Conservation (phyloP, 345 rosid genomes). For the Pelargonium nanum region DNA sequence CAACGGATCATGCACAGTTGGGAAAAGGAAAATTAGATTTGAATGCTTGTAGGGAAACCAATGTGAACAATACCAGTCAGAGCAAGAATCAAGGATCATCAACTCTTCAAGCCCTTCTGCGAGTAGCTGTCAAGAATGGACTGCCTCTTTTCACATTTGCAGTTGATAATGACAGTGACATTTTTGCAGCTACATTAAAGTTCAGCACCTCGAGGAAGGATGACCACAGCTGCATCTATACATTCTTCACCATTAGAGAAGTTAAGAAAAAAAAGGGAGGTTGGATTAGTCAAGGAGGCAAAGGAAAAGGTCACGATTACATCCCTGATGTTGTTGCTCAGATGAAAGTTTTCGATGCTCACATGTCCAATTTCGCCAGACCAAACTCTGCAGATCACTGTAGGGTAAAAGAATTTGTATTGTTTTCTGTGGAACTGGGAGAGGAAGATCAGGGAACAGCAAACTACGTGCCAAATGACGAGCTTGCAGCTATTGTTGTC, state of each 20-base stretch:
- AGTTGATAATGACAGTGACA: slow-evolving; percentile 1
- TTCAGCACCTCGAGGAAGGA: slow-evolving; percentile 33
- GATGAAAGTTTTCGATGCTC: slow-evolving; percentile 51
- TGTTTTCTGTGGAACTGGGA: slow-evolving; percentile 38
- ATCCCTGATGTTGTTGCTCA: slow-evolving; percentile 59
- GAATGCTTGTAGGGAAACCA: background rate
- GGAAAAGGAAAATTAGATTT: background rate
- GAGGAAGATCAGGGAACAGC: slow-evolving; percentile 26
- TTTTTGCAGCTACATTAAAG: slow-evolving; percentile 9
- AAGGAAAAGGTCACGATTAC: slow-evolving; percentile 46
- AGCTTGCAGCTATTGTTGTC: slow-evolving; percentile 70
- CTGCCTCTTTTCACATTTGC: slow-evolving; percentile 6
- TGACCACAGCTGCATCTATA: slow-evolving; percentile 44
- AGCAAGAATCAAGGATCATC: background rate
- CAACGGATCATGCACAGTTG: background rate
- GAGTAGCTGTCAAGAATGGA: background rate
- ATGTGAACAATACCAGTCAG: background rate
- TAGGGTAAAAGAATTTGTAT: slow-evolving; percentile 46
- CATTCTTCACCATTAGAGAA: slow-evolving; percentile 54
- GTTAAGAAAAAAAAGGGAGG: slow-evolving; percentile 51
- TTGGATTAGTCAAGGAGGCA: slow-evolving; percentile 56
- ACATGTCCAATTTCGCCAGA: slow-evolving; percentile 16
- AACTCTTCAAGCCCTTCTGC: slow-evolving; percentile 3
- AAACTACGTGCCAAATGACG: slow-evolving; percentile 43
- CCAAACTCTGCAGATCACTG: slow-evolving; percentile 21